Percentiles rank a stretch among this genome's conserved stretches.
Conservation (phyloP, 306 rosid species). For the Senna tora region DNA sequence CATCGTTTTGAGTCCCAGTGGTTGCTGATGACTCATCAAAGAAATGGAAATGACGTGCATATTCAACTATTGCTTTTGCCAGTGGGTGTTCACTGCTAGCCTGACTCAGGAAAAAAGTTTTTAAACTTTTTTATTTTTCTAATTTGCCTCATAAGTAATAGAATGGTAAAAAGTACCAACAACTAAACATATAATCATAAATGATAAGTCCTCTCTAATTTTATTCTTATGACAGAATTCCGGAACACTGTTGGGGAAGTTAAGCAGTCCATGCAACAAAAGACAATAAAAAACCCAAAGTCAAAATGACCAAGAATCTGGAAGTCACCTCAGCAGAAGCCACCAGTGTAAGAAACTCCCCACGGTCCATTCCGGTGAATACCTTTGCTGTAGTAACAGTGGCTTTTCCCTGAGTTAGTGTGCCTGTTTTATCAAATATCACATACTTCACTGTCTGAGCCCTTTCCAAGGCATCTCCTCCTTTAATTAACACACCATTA, state of each 20-base stretch:
- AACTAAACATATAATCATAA: neutral
- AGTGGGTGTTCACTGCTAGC: constrained; percentile 79
- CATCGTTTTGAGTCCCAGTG: constrained; percentile 35
- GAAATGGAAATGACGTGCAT: constrained; percentile 78
- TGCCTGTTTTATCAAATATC: constrained; percentile 80
- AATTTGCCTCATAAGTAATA: neutral
- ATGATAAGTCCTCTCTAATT: neutral
- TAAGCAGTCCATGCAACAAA: neutral
- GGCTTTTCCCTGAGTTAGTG: constrained; percentile 79
- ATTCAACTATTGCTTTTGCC: constrained; percentile 69
- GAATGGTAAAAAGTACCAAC: neutral
- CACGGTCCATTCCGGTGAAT: constrained; percentile 63
- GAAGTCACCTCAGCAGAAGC: constrained; percentile 73
- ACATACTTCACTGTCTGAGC: constrained; percentile 66
- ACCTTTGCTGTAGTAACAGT: constrained; percentile 65
- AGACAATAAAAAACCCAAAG: neutral
- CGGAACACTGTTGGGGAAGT: neutral
- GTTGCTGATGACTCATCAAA: constrained; percentile 56
- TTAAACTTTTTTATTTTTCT: neutral
- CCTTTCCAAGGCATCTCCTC: constrained; percentile 81
- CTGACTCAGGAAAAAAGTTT: constrained; percentile 39
- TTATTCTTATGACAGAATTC: neutral
- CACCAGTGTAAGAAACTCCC: constrained; percentile 70
- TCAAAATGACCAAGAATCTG: constrained; percentile 15
- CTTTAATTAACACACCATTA: constrained; percentile 76